Conservation (phyloP, 148 eudicot genomes). For the Arbutus unedo region DNA sequence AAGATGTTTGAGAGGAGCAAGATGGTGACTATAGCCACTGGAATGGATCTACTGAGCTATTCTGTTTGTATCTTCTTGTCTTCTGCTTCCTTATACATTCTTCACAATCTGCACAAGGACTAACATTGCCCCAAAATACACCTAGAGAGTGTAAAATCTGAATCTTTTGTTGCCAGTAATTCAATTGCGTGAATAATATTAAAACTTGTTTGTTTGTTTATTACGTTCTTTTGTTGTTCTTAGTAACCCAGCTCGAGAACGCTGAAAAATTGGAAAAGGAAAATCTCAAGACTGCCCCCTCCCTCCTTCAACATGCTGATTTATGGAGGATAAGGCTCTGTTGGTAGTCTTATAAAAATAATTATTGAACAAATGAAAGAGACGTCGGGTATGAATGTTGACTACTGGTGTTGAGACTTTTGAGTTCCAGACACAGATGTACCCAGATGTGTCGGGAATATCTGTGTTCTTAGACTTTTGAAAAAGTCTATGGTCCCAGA, state of each 20-base stretch:
- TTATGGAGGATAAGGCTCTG: background rate
- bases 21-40: slow-evolving; percentile 88
- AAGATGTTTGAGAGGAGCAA: slow-evolving; percentile 99
- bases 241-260: background rate
- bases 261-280: background rate
- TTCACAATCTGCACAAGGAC: slow-evolving; percentile 74
- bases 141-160: background rate
- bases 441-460: too few species aligned
- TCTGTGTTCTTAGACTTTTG: too few species aligned
- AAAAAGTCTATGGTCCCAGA: too few species aligned
- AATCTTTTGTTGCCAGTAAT: background rate
- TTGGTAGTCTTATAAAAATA: too few species aligned
- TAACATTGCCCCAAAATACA: background rate
- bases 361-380: too few species aligned
- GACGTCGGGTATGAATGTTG: background rate
- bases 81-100: slow-evolving; percentile 89
- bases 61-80: slow-evolving; percentile 88
- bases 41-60: slow-evolving; percentile 78
- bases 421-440: too few species aligned
- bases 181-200: background rate
- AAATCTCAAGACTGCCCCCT: background rate
- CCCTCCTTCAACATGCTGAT: background rate
- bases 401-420: background rate
- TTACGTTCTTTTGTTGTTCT: background rate
- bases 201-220: background rate